phyloP scores from a whole-genome alignment of 2,329 filamentous ascomycete genomes.

The Alternaria arborescens region DNA sequence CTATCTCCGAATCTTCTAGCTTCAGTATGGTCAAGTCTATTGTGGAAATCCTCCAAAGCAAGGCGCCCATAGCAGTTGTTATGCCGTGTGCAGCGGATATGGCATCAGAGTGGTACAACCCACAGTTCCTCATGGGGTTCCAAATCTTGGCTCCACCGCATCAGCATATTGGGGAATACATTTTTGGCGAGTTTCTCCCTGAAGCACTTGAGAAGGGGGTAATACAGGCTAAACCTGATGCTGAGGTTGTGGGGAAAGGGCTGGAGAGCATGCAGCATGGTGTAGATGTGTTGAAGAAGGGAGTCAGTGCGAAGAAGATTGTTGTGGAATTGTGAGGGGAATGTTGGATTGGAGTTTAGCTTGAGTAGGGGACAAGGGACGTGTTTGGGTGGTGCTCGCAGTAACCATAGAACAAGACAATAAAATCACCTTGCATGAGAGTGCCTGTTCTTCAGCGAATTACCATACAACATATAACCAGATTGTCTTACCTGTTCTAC shows the following conservation, averaged over 20 bases:
- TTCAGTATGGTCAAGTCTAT: background rate
- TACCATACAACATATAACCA: too few species aligned
- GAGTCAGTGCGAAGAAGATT: background rate
- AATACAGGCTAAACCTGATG: background rate
- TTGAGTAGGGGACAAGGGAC: too few species aligned
- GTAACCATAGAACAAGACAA: too few species aligned
- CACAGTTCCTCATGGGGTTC: background rate
- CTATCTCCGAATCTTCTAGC: background rate
- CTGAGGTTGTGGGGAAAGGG: background rate
- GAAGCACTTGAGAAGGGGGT: background rate
- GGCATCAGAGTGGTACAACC: background rate
- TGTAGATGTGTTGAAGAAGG: background rate
- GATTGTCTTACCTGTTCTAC: too few species aligned
- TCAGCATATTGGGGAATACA: background rate
- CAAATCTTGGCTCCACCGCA: background rate
- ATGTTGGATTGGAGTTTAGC: too few species aligned
- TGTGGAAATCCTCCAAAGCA: background rate
- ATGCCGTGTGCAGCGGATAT: background rate
- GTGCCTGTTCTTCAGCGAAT: too few species aligned
- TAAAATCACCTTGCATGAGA: too few species aligned
- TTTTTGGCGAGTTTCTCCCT: background rate
- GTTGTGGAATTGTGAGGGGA: background rate
- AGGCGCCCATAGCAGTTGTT: background rate
- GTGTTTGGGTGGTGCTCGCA: too few species aligned
- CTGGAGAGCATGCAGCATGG: background rate